A percentile compares a stretch with the other conserved stretches of the same genome.
Conservation (phyloP, 768 basidiomycete species). For the Termitomyces sp. region DNA sequence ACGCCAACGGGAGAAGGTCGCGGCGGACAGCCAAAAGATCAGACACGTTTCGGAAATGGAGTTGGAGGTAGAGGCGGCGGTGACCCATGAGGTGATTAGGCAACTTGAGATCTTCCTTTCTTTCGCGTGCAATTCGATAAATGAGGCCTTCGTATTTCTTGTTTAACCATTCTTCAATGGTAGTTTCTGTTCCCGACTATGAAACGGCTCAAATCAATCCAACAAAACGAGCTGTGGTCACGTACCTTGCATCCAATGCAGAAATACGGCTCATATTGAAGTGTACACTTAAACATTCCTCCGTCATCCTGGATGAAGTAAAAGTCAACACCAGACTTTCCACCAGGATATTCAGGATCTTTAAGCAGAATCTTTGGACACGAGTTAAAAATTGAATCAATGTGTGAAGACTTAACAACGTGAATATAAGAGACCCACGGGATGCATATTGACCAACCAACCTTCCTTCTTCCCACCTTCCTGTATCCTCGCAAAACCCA, state of each 20-base stretch:
- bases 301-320: constrained; percentile 99
- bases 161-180: constrained; percentile 92
- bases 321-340: constrained; percentile 89
- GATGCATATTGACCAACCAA: constrained; percentile 99
- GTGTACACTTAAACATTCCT: constrained; percentile 91
- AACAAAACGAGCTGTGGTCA: constrained; percentile 9
- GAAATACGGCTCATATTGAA: constrained; percentile 94
- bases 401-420: neutral
- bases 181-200: constrained; percentile 81
- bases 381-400: neutral
- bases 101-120: constrained; percentile 91
- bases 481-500: constrained; percentile 81
- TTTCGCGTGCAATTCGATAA: constrained; percentile 70
- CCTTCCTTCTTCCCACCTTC: constrained; percentile 80
- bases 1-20: constrained; percentile 86
- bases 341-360: constrained; percentile 80
- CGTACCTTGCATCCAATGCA: constrained; percentile 87
- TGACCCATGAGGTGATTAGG: constrained; percentile 99
- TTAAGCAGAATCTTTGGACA: constrained; percentile 72
- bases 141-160: constrained; percentile 91
- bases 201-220: neutral
- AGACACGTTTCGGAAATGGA: constrained; percentile 90
- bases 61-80: constrained; percentile 80
- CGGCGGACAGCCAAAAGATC: constrained; percentile 86
- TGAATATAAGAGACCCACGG: constrained; percentile 47